These are phyloP conservation scores for Sinapis alba DNA, from an alignment of 441 rosid species.

Conservation along the genomic window DNA sequence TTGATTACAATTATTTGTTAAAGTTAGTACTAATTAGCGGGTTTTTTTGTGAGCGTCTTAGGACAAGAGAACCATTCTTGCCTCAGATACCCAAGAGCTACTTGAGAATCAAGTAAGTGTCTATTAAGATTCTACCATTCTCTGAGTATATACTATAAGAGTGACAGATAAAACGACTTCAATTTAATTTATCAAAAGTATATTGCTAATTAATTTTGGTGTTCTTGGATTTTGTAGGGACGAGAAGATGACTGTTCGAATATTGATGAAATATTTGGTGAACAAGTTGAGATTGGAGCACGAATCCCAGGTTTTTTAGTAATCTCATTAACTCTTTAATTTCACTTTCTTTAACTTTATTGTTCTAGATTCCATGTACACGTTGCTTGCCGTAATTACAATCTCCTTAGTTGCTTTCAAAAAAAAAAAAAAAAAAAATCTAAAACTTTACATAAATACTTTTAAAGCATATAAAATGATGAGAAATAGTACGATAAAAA, in stretches of 20 bases:
- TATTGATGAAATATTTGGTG: conserved; percentile 92
- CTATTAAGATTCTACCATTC: background rate
- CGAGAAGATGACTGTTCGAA: conserved; percentile 91
- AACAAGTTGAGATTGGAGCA: conserved; percentile 90
- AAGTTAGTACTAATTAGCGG: background rate
- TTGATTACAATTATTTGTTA: background rate
- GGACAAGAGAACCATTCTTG: conserved; percentile 82
- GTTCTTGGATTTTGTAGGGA: conserved; percentile 60
- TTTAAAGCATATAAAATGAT: conserved; percentile 35
- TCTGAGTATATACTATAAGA: conserved; percentile 1
- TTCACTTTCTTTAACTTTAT: conserved; percentile 21
- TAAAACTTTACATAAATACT: conserved; percentile 24
- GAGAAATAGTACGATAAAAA: conserved; percentile 30
- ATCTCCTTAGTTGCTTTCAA: conserved; percentile 22
- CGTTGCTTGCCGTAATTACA: conserved; percentile 47
- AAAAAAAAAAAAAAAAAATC: background rate
- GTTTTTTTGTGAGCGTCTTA: conserved; percentile 31
- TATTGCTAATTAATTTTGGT: conserved; percentile 20
- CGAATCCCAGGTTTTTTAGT: conserved; percentile 86
- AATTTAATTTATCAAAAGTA: background rate
- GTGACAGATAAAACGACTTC: conserved; percentile 18
- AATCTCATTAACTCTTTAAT: conserved; percentile 10
- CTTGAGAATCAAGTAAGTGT: conserved; percentile 90
- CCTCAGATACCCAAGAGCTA: conserved; percentile 96
- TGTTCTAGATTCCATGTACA: conserved; percentile 37